phyloP scores from a whole-genome alignment of 192 early-diverging fungal genomes.

The Coemansia sp. region DNA sequence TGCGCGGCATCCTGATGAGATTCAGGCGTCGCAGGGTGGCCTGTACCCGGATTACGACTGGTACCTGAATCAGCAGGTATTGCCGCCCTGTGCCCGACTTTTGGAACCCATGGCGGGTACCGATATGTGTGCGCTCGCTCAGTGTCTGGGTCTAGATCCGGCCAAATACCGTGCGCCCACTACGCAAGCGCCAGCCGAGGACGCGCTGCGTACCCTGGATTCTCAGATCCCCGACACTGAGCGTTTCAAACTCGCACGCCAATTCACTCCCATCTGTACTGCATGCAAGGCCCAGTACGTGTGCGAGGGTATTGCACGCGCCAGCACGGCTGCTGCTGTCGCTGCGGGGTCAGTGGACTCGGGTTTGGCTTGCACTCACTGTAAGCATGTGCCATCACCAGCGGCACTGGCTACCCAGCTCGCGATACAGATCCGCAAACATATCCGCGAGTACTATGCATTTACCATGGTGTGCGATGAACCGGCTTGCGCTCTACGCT shows the following conservation, averaged over 20 bases:
- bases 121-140: conserved; percentile 74
- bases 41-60: conserved; percentile 80
- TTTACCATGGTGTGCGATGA: conserved; percentile 83
- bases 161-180: conserved; percentile 58
- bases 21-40: conserved; percentile 50
- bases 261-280: conserved; percentile 63
- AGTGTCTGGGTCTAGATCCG: conserved; percentile 82
- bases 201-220: conserved; percentile 72
- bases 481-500: conserved; percentile 64
- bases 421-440: conserved; percentile 61
- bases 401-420: conserved; percentile 68
- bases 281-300: conserved; percentile 59
- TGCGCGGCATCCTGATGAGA: conserved; percentile 87
- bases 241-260: conserved; percentile 59
- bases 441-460: conserved; percentile 76
- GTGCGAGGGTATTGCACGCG: conserved; percentile 33
- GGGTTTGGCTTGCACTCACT: conserved; percentile 62
- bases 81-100: conserved; percentile 84
- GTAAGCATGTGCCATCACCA: conserved; percentile 47
- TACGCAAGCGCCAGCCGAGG: conserved; percentile 13
- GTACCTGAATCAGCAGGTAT: conserved; percentile 92
- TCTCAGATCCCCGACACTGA: conserved; percentile 78
- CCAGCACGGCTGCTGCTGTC: too few relatives aligned
- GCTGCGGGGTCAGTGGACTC: too few relatives aligned
- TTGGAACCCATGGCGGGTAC: conserved; percentile 87